A percentile compares a stretch with the other conserved stretches of the same genome.
Evolutionary conservation across 768 basidiomycete genomes (phyloP).

Genomic region (Psilocybe tampanensis): DNA sequence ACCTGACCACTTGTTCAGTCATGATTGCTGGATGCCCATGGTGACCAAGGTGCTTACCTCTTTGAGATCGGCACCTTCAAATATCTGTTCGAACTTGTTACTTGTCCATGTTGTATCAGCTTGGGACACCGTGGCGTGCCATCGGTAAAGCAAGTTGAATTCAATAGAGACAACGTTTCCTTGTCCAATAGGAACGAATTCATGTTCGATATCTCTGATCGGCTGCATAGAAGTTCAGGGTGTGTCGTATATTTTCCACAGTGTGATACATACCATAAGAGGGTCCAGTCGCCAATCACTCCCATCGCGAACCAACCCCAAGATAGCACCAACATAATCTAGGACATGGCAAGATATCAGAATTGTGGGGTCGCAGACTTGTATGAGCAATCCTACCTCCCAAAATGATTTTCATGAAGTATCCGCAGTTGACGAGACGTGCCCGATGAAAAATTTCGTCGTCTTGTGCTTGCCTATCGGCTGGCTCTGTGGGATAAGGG

Average conservation of each 20-base stretch:
- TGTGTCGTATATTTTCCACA: background rate
- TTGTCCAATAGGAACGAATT: slow-evolving; percentile 60
- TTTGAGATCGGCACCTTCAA: slow-evolving; percentile 41
- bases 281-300: slow-evolving; percentile 71
- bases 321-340: slow-evolving; percentile 78
- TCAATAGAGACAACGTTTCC: slow-evolving; percentile 80
- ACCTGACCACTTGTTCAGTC: slow-evolving; percentile 23
- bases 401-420: slow-evolving; percentile 71
- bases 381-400: slow-evolving; percentile 34
- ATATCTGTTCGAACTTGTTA: slow-evolving; percentile 43
- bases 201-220: slow-evolving; percentile 53
- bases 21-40: background rate
- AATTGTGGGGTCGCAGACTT: background rate
- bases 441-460: slow-evolving; percentile 78
- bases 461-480: slow-evolving; percentile 50
- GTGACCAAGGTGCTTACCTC: slow-evolving; percentile 30
- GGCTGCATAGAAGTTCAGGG: slow-evolving; percentile 33
- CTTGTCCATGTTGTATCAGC: slow-evolving; percentile 57
- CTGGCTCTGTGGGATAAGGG: slow-evolving; percentile 21
- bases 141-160: slow-evolving; percentile 67
- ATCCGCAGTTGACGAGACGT: slow-evolving; percentile 73
- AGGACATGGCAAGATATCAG: background rate
- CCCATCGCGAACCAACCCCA: slow-evolving; percentile 69
- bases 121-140: slow-evolving; percentile 66
- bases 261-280: slow-evolving; percentile 46